These are phyloP conservation scores for Colletotrichum chlorophyti DNA, from an alignment of 2,329 filamentous ascomycete species.

Conservation along the genomic window DNA sequence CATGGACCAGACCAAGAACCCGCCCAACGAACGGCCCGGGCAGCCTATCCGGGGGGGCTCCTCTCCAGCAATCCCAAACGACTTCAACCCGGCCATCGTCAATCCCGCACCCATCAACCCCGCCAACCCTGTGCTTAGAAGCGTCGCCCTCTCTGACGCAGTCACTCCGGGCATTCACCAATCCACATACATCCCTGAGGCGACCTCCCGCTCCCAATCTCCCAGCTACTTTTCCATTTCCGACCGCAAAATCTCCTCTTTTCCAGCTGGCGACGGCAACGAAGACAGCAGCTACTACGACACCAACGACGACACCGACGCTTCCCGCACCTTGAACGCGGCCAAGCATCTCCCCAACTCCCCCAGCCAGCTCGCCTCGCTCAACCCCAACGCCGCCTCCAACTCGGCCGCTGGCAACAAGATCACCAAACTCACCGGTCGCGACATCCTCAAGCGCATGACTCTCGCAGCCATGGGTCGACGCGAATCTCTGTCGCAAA, in stretches of 20 bases:
- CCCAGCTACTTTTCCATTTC: conserved; percentile 34
- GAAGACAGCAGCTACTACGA: not conserved
- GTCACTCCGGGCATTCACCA: conserved; percentile 38
- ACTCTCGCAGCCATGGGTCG: conserved; percentile 50
- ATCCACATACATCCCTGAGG: conserved; percentile 31
- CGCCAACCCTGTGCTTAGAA: conserved; percentile 27
- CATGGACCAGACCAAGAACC: conserved; percentile 20
- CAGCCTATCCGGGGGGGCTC: not conserved
- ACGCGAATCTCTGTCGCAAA: conserved; percentile 60
- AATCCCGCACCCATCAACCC: conserved; percentile 21
- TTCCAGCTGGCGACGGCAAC: too few species aligned
- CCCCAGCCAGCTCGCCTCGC: conserved; percentile 22
- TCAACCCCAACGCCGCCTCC: conserved; percentile 11
- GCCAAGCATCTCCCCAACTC: too few species aligned
- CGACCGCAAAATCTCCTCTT: conserved; percentile 26
- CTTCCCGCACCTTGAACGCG: not conserved
- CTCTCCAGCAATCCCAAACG: not conserved
- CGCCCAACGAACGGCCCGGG: not conserved
- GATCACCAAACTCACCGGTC: too few species aligned
- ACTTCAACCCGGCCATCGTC: not conserved
- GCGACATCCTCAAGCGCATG: conserved; percentile 51
- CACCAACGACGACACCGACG: not conserved
- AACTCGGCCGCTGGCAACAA: too few species aligned
- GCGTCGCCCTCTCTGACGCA: conserved; percentile 32
- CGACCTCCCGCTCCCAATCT: conserved; percentile 20